These are phyloP conservation scores for Trifolium dubium DNA, from an alignment of 306 rosid genomes.

Conservation along the genomic window DNA sequence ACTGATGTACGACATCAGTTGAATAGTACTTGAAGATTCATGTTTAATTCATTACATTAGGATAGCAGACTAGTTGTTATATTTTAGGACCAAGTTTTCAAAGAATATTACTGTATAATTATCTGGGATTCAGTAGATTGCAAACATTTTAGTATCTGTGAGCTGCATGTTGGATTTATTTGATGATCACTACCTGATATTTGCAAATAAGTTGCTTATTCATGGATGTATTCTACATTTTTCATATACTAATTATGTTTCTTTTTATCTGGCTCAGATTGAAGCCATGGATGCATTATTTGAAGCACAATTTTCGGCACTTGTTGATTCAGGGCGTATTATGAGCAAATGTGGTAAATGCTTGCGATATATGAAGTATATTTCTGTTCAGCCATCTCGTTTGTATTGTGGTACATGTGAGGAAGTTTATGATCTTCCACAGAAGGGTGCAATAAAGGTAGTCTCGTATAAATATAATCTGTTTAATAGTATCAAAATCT, in stretches of 20 bases:
- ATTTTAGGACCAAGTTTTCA: conserved; percentile 8
- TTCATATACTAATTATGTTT: conserved; percentile 31
- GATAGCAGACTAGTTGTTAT: conserved; percentile 10
- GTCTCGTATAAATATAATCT: conserved; percentile 28
- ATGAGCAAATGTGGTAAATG: conserved; percentile 96
- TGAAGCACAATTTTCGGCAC: conserved; percentile 93
- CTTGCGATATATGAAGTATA: conserved; percentile 91
- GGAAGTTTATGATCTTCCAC: conserved; percentile 95
- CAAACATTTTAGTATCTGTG: conserved; percentile 1
- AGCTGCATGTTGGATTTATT: conserved; percentile 18
- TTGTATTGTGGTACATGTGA: conserved; percentile 83
- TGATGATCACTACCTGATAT: conserved; percentile 6
- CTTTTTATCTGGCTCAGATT: conserved; percentile 64
- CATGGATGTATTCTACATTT: conserved; percentile 32
- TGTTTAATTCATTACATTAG: conserved; percentile 22
- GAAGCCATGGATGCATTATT: conserved; percentile 96
- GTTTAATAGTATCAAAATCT: conserved; percentile 31
- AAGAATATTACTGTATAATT: conserved; percentile 21
- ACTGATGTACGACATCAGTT: not conserved
- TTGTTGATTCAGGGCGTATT: conserved; percentile 76
- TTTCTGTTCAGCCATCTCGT: conserved; percentile 85
- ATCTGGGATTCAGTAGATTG: not conserved
- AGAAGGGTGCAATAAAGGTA: conserved; percentile 89
- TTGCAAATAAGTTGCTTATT: conserved; percentile 31
- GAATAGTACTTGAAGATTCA: conserved; percentile 10